phyloP scores from a whole-genome alignment of 805 yeast species.

The Suhomyces xylopsoci region DNA sequence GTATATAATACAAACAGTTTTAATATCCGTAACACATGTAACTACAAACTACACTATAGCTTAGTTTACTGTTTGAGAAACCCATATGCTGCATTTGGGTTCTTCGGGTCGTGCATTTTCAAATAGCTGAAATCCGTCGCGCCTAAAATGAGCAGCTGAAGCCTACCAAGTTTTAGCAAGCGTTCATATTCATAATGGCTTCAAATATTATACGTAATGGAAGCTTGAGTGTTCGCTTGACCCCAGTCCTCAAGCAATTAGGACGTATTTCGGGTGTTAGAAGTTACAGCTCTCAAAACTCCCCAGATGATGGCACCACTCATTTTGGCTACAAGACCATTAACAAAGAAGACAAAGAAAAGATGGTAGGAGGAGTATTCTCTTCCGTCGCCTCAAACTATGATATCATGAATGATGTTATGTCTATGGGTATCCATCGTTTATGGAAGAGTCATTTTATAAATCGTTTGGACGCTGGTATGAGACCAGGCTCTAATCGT shows the following conservation, averaged over 20 bases:
- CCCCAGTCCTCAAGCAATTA: neutral
- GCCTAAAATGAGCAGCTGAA: neutral
- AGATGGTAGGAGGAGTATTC: constrained; percentile 80
- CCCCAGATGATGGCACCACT: constrained; percentile 50
- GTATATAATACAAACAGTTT: neutral
- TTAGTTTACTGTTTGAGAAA: no score
- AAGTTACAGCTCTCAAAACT: neutral
- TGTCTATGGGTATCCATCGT: constrained; percentile 94
- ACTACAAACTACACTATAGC: neutral
- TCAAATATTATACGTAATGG: neutral
- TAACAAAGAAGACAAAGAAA: constrained; percentile 74
- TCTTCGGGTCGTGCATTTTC: neutral
- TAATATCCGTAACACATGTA: neutral
- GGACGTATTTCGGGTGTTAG: neutral
- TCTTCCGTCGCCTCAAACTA: constrained; percentile 92
- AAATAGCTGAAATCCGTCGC: neutral
- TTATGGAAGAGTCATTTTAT: constrained; percentile 94
- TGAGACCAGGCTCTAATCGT: constrained; percentile 73
- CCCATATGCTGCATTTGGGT: neutral
- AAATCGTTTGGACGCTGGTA: constrained; percentile 85
- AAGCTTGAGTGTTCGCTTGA: neutral
- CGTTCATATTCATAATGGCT: neutral
- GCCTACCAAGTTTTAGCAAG: neutral
- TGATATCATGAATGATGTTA: constrained; percentile 96
- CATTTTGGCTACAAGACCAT: constrained; percentile 92